Evolutionary conservation across 2,329 filamentous ascomycete genomes (phyloP), one percentile per base, ranked within the genome.

Genomic region (Botrytis paeoniae): DNA sequence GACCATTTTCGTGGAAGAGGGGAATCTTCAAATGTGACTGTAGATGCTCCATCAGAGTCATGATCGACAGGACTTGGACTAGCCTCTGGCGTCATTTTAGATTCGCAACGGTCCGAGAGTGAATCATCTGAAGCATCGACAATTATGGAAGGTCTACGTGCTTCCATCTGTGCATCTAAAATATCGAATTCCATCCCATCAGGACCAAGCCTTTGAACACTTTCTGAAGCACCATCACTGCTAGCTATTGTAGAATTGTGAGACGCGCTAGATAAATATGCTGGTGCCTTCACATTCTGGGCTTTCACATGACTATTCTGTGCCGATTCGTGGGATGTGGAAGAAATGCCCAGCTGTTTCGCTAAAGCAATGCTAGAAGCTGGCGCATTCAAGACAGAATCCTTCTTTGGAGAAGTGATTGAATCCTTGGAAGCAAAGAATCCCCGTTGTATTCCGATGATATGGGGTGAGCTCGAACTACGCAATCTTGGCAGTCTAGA

Each of bases 1-100:
- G 69, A 59, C 65, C 75, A 73, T 60, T 77, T 69, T 32, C 77
- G 75, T 35, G 73, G 72, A n/a, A 75, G 75, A 32, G 79, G 78
- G 14, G 77, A 79, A 59, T 74, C 73, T 48, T 78, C 75, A 74
- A 68, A 37, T 72, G 37, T 16, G 73, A 69, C 20, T 48, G 57
- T 68, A 29, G 59, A 48, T 41, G 48, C 63, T 39, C 57, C 66
- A 43, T 72, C 69, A 63, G 69, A 70, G n/a, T 75, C 60, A 54
- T 75, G 73, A 22, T 75, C 68, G 7, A 75, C 39, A 32, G 75
- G 73, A 7, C 75, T 76, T 6, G 72, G 72, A 39, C 75, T 65
- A 45, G 64, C 59, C 7, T 37, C 43, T 39, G 70, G 70, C 25
- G 72, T 43, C 43, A 22, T 43, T 3, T 60, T 41, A 51, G 72